Evolutionary conservation across 129 eudicot genomes (phyloP).

Genomic region (Artemisia annua): DNA sequence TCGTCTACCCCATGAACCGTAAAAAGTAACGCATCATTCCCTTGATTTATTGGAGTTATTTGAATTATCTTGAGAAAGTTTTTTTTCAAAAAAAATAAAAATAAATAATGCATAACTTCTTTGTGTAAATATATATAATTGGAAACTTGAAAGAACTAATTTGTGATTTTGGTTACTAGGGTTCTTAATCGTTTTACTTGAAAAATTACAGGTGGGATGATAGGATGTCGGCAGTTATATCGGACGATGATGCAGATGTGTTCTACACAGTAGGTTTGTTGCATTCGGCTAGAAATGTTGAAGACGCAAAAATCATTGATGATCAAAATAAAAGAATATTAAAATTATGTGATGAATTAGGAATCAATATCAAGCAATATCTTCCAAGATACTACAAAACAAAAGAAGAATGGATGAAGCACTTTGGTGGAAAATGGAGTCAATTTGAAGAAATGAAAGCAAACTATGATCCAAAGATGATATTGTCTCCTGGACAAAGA

Average conservation of each 20-base stretch:
- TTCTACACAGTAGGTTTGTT: slow-evolving; percentile 70
- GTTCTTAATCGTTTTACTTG: too few species aligned
- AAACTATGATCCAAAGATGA: slow-evolving; percentile 73
- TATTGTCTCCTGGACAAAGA: slow-evolving; percentile 85
- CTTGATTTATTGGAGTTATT: background rate
- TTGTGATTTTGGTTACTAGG: too few species aligned
- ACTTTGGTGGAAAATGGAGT: slow-evolving; percentile 82
- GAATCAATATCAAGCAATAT: slow-evolving; percentile 65
- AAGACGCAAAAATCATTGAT: slow-evolving; percentile 44
- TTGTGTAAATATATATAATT: background rate
- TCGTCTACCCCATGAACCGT: slow-evolving; percentile 69
- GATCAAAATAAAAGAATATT: slow-evolving; percentile 54
- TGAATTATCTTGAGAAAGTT: too few species aligned
- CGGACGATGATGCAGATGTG: slow-evolving; percentile 73
- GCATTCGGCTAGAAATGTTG: slow-evolving; percentile 37
- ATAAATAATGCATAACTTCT: too few species aligned
- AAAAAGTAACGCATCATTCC: slow-evolving; percentile 43
- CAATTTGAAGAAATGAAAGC: slow-evolving; percentile 52
- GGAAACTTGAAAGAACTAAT: background rate
- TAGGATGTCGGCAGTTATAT: slow-evolving; percentile 69
- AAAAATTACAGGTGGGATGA: slow-evolving; percentile 76
- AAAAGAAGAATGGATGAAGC: slow-evolving; percentile 72
- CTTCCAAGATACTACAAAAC: slow-evolving; percentile 66
- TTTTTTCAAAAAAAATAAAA: too few species aligned
- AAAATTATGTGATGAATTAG: slow-evolving; percentile 49